A percentile compares a stretch with the other conserved stretches of the same genome.
These are phyloP conservation scores for Paradendryphiella salina DNA, from an alignment of 2,329 filamentous ascomycete species.

Conservation along the genomic window DNA sequence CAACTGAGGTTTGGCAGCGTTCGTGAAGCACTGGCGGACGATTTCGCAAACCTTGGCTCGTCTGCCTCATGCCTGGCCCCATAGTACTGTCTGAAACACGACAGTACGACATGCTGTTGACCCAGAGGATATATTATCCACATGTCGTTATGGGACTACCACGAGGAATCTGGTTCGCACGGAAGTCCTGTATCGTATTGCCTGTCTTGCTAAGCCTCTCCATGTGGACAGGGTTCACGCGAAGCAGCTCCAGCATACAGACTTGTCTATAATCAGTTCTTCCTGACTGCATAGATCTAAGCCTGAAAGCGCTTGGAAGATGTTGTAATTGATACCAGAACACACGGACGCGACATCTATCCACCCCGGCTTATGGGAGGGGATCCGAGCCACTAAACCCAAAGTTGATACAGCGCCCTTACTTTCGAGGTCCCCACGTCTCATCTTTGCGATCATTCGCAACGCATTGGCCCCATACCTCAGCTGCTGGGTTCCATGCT, in stretches of 20 bases:
- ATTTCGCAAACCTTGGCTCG: conserved; percentile 19
- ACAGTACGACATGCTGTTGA: conserved; percentile 5
- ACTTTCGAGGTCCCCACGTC: conserved; percentile 40
- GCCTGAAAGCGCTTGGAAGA: conserved; percentile 30
- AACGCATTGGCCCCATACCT: conserved; percentile 42
- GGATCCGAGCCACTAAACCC: conserved; percentile 44
- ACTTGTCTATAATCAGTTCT: conserved; percentile 27
- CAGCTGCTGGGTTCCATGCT: conserved; percentile 38
- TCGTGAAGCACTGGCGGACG: conserved; percentile 3
- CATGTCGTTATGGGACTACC: conserved; percentile 3
- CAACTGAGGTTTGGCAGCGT: conserved; percentile 15
- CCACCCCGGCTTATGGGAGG: conserved; percentile 44
- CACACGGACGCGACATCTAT: conserved; percentile 35
- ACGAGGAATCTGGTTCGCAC: conserved; percentile 10
- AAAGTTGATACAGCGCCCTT: conserved; percentile 46
- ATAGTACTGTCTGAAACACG: conserved; percentile 6
- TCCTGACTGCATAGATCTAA: conserved; percentile 28
- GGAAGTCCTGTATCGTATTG: conserved; percentile 1
- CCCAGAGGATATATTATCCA: conserved; percentile 3
- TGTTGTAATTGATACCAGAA: conserved; percentile 44
- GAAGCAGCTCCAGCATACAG: conserved; percentile 18
- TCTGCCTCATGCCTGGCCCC: conserved; percentile 12
- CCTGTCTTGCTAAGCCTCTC: conserved; percentile 3
- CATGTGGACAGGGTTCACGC: conserved; percentile 13
- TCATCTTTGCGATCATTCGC: conserved; percentile 47